Base-by-base conservation (phyloP, 768 basidiomycete genomes). In the Mrakia blollopis region DNA sequence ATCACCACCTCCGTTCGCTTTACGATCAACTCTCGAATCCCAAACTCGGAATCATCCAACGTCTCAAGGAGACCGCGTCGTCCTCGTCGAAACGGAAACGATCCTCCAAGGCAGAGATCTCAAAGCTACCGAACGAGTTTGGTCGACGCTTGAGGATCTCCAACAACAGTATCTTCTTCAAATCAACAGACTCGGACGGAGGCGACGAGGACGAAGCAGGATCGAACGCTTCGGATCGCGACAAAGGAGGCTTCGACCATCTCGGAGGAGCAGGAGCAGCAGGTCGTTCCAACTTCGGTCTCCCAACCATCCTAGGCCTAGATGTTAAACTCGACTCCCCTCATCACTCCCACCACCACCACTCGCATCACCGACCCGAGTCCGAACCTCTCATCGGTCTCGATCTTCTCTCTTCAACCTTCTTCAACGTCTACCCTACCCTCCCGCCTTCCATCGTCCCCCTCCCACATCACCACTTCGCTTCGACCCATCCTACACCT, bases 11-110 rank as follows among this genome's bases (percentile, higher is more conserved):
- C n/a, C 50, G 71, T 4, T 6, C 37, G 7, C 52, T 57, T 25
- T 76, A 76, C 75, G 60, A 76, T 14, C 75, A 54, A 13, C 39
- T 54, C 37, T 35, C 75, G 13, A 54, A 76, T 32, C 75, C 75
- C 3, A 57, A 41, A 21, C 23, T 76, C 28, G 75, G 75, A 30
- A 67, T 76, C 75, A 47, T 76, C 67, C 41, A 28, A 9, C 75
- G 75, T 16, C 44, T 76, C 75, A 71, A 76, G 69, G 11, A 44
- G 28, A 52, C 68, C 0, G 32, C 16, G 28, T 52, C 54, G 13
- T n/a, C 54, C 10, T 41, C 41, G 25, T 72, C 71, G 71, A 67
- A 67, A 14, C 32, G 37, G 65, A 37, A 67, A n/a, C 65, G 65
- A 39, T 6, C 35, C 23, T 21, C 65, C 18, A 41, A 7, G 39